Percentiles rank a stretch among this genome's conserved stretches.
phyloP scores from a whole-genome alignment of 352 stramenopile species.

The Phytophthora boehmeriae region DNA sequence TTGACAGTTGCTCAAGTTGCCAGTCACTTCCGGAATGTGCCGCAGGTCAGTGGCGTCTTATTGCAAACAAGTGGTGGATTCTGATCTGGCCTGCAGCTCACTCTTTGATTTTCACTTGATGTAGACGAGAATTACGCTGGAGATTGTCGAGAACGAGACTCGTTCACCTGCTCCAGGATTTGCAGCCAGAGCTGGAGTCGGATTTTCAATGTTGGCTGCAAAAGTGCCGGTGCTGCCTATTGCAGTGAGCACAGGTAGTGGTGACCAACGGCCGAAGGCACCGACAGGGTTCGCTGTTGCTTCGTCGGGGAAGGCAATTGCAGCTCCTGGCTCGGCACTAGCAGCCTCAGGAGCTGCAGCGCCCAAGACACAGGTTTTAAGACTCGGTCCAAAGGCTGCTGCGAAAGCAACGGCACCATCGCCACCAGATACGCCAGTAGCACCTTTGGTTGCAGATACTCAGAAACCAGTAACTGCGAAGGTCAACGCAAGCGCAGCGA shows the following conservation, averaged over 20 bases:
- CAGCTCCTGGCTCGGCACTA: slow-evolving; percentile 35
- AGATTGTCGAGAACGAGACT: slow-evolving; percentile 18
- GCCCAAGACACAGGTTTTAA: slow-evolving; percentile 16
- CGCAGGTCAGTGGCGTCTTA: slow-evolving; percentile 21
- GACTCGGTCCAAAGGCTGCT: slow-evolving; percentile 18
- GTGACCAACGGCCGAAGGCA: background rate
- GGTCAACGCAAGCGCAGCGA: background rate
- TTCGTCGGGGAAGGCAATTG: slow-evolving; percentile 36
- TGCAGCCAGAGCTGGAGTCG: slow-evolving; percentile 6
- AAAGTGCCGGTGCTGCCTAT: background rate
- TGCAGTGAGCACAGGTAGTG: background rate
- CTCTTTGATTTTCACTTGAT: too few species aligned
- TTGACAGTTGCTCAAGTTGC: slow-evolving; percentile 46
- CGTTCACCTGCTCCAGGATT: slow-evolving; percentile 9
- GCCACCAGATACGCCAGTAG: background rate
- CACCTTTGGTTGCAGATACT: background rate
- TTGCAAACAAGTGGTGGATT: too few species aligned
- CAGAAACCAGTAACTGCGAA: background rate
- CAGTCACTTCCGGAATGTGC: slow-evolving; percentile 47
- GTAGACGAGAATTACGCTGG: slow-evolving; percentile 37
- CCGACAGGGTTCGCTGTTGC: slow-evolving; percentile 10
- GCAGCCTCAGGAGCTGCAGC: slow-evolving; percentile 16
- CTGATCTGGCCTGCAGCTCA: background rate
- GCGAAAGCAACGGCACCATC: slow-evolving; percentile 19
- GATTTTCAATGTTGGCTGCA: background rate